These are phyloP conservation scores for Sarocladiaceae sp. DNA, from an alignment of 2,329 filamentous ascomycete genomes.

Conservation along the genomic window DNA sequence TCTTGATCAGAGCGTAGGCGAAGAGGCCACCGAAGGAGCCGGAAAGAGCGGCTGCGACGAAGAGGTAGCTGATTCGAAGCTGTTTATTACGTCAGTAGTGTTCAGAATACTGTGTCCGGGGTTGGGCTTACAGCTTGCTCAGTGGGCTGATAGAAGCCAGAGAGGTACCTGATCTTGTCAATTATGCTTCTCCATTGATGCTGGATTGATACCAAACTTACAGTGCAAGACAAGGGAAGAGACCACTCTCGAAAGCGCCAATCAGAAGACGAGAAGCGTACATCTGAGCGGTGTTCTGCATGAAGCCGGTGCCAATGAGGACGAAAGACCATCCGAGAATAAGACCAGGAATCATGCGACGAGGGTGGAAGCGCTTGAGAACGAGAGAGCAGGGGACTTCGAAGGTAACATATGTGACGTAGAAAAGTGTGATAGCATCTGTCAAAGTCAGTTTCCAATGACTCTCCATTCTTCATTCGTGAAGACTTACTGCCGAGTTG, in stretches of 20 bases:
- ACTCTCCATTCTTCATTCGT: too few relatives aligned
- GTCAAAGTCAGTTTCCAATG: background rate
- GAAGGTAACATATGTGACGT: slow-evolving; percentile 25
- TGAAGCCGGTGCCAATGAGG: slow-evolving; percentile 13
- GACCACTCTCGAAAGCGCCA: slow-evolving; percentile 16
- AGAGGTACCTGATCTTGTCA: slow-evolving; percentile 8
- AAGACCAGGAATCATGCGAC: slow-evolving; percentile 12
- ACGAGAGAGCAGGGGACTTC: slow-evolving; percentile 25
- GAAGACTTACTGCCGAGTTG: slow-evolving; percentile 18
- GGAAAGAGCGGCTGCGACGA: slow-evolving; percentile 33
- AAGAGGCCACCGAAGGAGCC: slow-evolving; percentile 38
- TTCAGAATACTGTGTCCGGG: background rate
- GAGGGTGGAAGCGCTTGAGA: slow-evolving; percentile 23
- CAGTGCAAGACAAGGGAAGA: slow-evolving; percentile 18
- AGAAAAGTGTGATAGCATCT: slow-evolving; percentile 22
- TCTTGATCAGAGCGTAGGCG: slow-evolving; percentile 33
- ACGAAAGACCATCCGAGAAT: slow-evolving; percentile 9
- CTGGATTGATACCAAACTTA: background rate
- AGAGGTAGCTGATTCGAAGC: slow-evolving; percentile 20
- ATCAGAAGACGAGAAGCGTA: slow-evolving; percentile 17
- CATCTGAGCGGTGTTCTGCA: slow-evolving; percentile 18
- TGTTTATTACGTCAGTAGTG: background rate
- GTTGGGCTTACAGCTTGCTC: slow-evolving; percentile 17
- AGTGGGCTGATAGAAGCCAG: slow-evolving; percentile 16
- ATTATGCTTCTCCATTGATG: background rate